phyloP scores from a whole-genome alignment of 805 yeast species.

The Cyberlindnera sargentensis region DNA sequence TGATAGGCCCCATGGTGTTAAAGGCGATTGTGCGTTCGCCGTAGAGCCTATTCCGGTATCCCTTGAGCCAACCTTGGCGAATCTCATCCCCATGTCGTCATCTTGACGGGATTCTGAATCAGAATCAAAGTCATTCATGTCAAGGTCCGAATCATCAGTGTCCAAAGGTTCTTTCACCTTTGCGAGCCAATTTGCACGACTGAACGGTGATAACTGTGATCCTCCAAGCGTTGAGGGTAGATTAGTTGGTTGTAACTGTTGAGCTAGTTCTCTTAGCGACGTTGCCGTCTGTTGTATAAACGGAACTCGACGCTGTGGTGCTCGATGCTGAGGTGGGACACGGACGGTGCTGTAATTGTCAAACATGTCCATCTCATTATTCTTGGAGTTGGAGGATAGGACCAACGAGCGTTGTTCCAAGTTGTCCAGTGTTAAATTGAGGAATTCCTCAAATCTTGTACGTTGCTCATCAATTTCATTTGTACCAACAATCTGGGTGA shows the following conservation, averaged over 20 bases:
- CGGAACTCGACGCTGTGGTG: not conserved
- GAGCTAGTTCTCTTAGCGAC: slow-evolving; percentile 2
- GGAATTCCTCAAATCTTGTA: not conserved
- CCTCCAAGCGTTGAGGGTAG: not conserved
- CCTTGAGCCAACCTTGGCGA: slow-evolving; percentile 4
- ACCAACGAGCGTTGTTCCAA: not conserved
- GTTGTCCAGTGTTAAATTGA: slow-evolving; percentile 1
- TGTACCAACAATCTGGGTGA: slow-evolving; percentile 27
- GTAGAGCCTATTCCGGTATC: not conserved
- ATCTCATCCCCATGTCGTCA: slow-evolving; percentile 4
- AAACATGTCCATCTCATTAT: not conserved
- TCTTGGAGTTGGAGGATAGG: not conserved
- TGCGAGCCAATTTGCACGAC: slow-evolving; percentile 16
- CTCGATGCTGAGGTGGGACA: not conserved
- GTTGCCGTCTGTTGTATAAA: not conserved
- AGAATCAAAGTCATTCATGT: slow-evolving; percentile 21
- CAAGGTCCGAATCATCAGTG: slow-evolving; percentile 22
- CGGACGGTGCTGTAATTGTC: not conserved
- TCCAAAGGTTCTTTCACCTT: slow-evolving; percentile 11
- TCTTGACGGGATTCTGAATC: slow-evolving; percentile 2
- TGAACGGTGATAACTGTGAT: slow-evolving; percentile 19
- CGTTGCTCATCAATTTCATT: slow-evolving; percentile 6
- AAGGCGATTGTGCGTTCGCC: not conserved
- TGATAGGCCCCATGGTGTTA: not conserved
- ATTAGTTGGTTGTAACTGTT: not conserved